Percentiles rank a stretch among this genome's conserved stretches.
These are phyloP conservation scores for Crepidotus variabilis DNA, from an alignment of 768 basidiomycete species.

Conservation along the genomic window DNA sequence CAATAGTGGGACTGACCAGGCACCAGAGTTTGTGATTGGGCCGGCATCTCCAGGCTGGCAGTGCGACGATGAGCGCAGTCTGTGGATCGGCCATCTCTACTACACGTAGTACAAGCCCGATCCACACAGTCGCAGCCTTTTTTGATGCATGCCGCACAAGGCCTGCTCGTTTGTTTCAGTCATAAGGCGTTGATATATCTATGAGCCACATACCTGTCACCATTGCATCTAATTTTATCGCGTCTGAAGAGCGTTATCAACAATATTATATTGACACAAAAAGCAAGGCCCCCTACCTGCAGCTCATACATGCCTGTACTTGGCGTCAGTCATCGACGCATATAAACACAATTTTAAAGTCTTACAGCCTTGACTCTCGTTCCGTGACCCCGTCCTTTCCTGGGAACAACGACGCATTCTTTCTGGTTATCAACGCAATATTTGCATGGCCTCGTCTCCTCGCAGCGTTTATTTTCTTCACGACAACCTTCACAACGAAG, in stretches of 20 bases:
- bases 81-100: constrained; percentile 37
- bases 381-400: constrained; percentile 56
- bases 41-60: constrained; percentile 6
- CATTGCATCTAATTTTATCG: constrained; percentile 62
- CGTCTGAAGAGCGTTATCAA: constrained; percentile 32
- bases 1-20: background rate
- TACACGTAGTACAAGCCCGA: constrained; percentile 41
- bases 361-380: constrained; percentile 59
- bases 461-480: constrained; percentile 53
- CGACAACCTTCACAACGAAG: constrained; percentile 59
- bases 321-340: constrained; percentile 8
- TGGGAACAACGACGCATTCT: constrained; percentile 45
- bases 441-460: constrained; percentile 54
- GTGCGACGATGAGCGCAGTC: constrained; percentile 42
- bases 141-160: constrained; percentile 45
- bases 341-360: constrained; percentile 6
- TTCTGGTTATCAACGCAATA: constrained; percentile 44
- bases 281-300: constrained; percentile 39
- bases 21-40: background rate
- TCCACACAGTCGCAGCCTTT: constrained; percentile 53
- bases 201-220: constrained; percentile 37
- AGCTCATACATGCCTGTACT: constrained; percentile 52
- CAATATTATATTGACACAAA: background rate
- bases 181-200: constrained; percentile 2
- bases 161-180: constrained; percentile 27